These are phyloP conservation scores for Backusella macrospora DNA, from an alignment of 192 early-diverging fungal species.

Conservation along the genomic window DNA sequence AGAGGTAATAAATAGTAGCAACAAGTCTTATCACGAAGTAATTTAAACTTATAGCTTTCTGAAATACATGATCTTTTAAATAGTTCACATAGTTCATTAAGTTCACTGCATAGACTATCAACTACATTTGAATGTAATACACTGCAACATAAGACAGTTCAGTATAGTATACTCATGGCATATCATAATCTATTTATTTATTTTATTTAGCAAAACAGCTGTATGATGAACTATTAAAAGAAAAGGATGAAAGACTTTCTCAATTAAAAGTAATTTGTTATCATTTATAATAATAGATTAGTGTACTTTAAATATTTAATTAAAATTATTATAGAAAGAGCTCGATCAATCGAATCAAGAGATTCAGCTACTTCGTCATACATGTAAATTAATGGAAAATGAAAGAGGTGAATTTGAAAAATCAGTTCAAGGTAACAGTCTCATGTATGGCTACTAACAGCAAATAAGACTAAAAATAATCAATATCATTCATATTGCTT, in stretches of 20 bases:
- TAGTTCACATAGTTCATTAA: not conserved
- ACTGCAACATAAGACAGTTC: too few species aligned
- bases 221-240: constrained; percentile 8
- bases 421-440: not conserved
- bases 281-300: not conserved
- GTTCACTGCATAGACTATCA: constrained; percentile 11
- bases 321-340: constrained; percentile 16
- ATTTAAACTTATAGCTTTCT: too few species aligned
- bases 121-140: constrained; percentile 12
- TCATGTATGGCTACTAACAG: not conserved
- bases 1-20: not conserved
- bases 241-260: constrained; percentile 11
- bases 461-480: not conserved
- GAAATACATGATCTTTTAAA: not conserved
- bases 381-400: constrained; percentile 15
- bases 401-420: constrained; percentile 15
- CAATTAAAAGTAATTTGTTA: constrained; percentile 13
- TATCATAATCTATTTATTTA: not conserved
- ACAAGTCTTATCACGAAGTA: not conserved
- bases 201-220: not conserved
- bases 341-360: constrained; percentile 19
- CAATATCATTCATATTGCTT: not conserved
- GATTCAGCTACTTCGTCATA: constrained; percentile 5
- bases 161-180: too few species aligned
- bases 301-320: not conserved